phyloP scores from a whole-genome alignment of 805 yeast genomes.

The Saturnispora halmiae region DNA sequence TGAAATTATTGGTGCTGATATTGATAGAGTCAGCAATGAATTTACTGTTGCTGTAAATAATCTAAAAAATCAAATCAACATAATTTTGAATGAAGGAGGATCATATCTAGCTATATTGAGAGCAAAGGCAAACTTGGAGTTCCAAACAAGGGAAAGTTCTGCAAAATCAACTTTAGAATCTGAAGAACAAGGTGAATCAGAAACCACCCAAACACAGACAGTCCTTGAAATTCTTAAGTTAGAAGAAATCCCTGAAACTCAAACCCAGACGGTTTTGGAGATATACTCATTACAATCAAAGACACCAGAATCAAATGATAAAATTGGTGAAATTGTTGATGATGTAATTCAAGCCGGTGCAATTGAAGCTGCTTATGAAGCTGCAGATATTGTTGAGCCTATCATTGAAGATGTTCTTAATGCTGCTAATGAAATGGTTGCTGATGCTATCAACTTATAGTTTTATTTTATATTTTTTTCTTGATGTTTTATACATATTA shows the following conservation, averaged over 20 bases:
- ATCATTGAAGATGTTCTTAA: conserved; percentile 1
- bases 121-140: conserved; percentile 49
- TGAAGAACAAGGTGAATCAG: conserved; percentile 1
- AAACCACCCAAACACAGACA: neutral
- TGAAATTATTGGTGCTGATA: conserved; percentile 31
- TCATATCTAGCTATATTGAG: conserved; percentile 49
- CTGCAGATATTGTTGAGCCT: conserved; percentile 9
- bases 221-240: neutral
- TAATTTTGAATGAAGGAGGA: conserved; percentile 50
- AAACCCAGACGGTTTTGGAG: conserved; percentile 3
- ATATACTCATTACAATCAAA: neutral
- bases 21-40: conserved; percentile 26
- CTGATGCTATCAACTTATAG: conserved; percentile 5
- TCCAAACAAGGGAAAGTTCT: conserved; percentile 43
- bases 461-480: neutral
- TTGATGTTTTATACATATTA: neutral
- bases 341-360: conserved; percentile 9
- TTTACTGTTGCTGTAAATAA: conserved; percentile 27
- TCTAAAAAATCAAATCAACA: conserved; percentile 37
- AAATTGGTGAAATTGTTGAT: conserved; percentile 5
- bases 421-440: conserved; percentile 6
- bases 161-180: too few relatives aligned
- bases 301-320: neutral
- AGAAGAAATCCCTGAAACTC: conserved; percentile 13
- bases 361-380: conserved; percentile 9